Evolutionary conservation across 1,284 basidiomycete species (phyloP).

Genomic region (Xerocomus nothofagi): DNA sequence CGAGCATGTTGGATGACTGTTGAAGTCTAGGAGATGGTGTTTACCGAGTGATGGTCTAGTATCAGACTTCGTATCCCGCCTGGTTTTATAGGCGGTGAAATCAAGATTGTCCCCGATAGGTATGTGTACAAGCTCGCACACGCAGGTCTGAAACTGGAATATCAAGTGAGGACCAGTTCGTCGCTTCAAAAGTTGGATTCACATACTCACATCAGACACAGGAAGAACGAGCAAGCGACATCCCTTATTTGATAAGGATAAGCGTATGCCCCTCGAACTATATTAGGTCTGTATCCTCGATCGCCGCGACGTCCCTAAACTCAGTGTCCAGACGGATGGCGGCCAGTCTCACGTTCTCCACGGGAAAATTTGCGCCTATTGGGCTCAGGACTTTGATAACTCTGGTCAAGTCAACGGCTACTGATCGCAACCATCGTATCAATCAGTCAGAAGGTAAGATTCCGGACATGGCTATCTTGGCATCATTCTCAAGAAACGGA

Average conservation of each 20-base stretch:
- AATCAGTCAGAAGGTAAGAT: neutral
- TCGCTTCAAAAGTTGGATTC: neutral
- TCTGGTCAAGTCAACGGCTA: neutral
- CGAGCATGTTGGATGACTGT: conserved; percentile 24
- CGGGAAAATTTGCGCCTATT: neutral
- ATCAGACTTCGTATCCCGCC: neutral
- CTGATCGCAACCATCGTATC: neutral
- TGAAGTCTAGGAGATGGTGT: conserved; percentile 10
- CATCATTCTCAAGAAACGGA: neutral
- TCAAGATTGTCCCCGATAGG: neutral
- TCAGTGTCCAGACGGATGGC: neutral
- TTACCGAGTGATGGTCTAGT: neutral
- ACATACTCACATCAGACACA: conserved; percentile 9
- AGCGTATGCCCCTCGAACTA: neutral
- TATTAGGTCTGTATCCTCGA: neutral
- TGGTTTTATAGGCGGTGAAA: conserved; percentile 15
- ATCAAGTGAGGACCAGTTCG: neutral
- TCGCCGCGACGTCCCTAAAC: neutral
- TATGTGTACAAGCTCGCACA: conserved; percentile 4
- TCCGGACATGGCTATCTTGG: too few species aligned
- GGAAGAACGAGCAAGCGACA: neutral
- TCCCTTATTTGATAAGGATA: conserved; percentile 14
- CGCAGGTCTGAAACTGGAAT: neutral
- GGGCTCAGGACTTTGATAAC: neutral
- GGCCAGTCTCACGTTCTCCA: conserved; percentile 10